Percentiles rank a stretch among this genome's conserved stretches.
Conservation (phyloP, 306 rosid genomes). For the Vigna trinervia region DNA sequence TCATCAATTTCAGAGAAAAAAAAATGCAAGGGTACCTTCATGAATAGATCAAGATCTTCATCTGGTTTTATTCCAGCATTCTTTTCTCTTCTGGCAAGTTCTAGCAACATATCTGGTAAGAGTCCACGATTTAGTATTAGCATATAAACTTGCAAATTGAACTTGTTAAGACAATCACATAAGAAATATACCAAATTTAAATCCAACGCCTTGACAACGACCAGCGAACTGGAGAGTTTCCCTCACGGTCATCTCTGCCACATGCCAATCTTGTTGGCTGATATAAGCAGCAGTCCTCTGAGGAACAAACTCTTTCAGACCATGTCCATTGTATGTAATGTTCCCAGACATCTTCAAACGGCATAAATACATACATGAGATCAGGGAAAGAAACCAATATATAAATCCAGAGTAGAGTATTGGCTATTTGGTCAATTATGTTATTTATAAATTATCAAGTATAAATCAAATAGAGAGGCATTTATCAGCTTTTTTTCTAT, state of each 20-base stretch:
- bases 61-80: slow-evolving; percentile 91
- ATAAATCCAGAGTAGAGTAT: slow-evolving; percentile 30
- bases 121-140: slow-evolving; percentile 41
- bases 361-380: slow-evolving; percentile 34
- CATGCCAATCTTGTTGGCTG: slow-evolving; percentile 87
- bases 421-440: slow-evolving; percentile 19
- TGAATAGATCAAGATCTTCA: slow-evolving; percentile 94
- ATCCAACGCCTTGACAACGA: slow-evolving; percentile 92
- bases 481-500: neutral
- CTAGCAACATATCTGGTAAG: slow-evolving; percentile 84
- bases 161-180: slow-evolving; percentile 8
- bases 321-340: slow-evolving; percentile 85
- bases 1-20: neutral
- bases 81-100: slow-evolving; percentile 98
- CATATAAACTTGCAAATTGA: slow-evolving; percentile 36
- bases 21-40: slow-evolving; percentile 68
- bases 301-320: slow-evolving; percentile 84
- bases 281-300: slow-evolving; percentile 94
- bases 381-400: slow-evolving; percentile 33
- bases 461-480: slow-evolving; percentile 10
- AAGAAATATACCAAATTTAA: slow-evolving; percentile 74
- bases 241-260: slow-evolving; percentile 92
- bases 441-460: slow-evolving; percentile 9
- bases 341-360: slow-evolving; percentile 76
- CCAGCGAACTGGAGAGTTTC: slow-evolving; percentile 92